Evolutionary conservation across 495 filamentous ascomycete genomes (phyloP).

Genomic region (Cercophora samala): DNA sequence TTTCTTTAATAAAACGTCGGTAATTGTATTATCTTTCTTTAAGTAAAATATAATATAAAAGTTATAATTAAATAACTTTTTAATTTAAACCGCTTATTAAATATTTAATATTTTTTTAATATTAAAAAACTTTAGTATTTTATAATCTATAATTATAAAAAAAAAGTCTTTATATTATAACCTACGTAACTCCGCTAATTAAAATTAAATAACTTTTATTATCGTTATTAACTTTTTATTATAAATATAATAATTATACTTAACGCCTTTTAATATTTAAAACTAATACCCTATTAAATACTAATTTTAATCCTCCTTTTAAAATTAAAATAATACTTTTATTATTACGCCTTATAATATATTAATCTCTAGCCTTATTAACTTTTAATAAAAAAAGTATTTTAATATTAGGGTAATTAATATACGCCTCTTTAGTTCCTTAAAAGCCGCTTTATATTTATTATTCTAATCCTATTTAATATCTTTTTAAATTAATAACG

Average conservation of each 20-base stretch:
- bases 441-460: too few species aligned
- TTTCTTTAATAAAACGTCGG: neutral
- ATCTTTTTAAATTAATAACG: too few species aligned
- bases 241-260: constrained; percentile 12
- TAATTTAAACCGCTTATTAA: neutral
- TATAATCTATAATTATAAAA: neutral
- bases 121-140: neutral
- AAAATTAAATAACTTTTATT: neutral
- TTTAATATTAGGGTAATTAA: too few species aligned
- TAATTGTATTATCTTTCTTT: neutral
- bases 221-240: constrained; percentile 12
- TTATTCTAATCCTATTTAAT: too few species aligned
- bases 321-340: neutral
- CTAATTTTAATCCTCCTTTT: neutral
- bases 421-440: too few species aligned
- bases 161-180: neutral
- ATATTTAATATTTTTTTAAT: neutral
- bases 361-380: neutral
- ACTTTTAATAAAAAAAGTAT: too few species aligned
- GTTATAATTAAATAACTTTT: neutral
- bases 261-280: neutral
- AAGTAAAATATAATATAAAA: neutral
- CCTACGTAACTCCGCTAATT: neutral
- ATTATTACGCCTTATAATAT: neutral
- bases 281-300: neutral